Conservation (phyloP, 768 basidiomycete genomes). For the Suillus paluster region DNA sequence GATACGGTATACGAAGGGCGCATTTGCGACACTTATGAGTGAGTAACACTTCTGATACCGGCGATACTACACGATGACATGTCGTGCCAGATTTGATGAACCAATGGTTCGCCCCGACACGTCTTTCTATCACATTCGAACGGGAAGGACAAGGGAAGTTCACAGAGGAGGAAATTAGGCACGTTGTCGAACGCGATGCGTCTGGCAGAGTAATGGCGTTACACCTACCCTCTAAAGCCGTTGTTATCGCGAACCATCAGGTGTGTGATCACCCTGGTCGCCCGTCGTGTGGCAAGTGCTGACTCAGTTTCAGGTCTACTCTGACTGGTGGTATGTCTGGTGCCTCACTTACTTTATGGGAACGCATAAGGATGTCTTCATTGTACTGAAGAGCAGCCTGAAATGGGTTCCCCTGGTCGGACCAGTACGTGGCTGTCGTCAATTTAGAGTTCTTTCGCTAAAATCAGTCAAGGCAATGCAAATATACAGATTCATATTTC, state of each 20-base stretch:
- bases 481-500: constrained; percentile 92
- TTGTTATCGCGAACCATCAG: constrained; percentile 94
- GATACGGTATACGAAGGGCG: constrained; percentile 81
- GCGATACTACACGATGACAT: constrained; percentile 7
- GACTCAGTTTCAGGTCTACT: constrained; percentile 56
- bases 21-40: constrained; percentile 79
- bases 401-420: constrained; percentile 87
- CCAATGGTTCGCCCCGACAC: constrained; percentile 83
- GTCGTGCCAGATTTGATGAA: constrained; percentile 66
- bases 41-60: constrained; percentile 30
- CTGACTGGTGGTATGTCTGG: constrained; percentile 92
- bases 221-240: constrained; percentile 76
- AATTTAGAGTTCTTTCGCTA: constrained; percentile 10
- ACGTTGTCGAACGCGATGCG: constrained; percentile 57
- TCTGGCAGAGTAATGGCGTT: constrained; percentile 62
- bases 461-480: constrained; percentile 73
- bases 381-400: constrained; percentile 91
- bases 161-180: constrained; percentile 59
- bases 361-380: constrained; percentile 77
- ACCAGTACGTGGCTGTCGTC: constrained; percentile 59
- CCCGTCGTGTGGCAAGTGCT: constrained; percentile 2
- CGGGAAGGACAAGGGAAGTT: constrained; percentile 67
- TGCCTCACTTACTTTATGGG: constrained; percentile 74
- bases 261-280: constrained; percentile 41
- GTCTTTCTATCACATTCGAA: constrained; percentile 74